Conservation (phyloP, 2,329 filamentous ascomycete species). For the Lasiodiplodia gonubiensis region DNA sequence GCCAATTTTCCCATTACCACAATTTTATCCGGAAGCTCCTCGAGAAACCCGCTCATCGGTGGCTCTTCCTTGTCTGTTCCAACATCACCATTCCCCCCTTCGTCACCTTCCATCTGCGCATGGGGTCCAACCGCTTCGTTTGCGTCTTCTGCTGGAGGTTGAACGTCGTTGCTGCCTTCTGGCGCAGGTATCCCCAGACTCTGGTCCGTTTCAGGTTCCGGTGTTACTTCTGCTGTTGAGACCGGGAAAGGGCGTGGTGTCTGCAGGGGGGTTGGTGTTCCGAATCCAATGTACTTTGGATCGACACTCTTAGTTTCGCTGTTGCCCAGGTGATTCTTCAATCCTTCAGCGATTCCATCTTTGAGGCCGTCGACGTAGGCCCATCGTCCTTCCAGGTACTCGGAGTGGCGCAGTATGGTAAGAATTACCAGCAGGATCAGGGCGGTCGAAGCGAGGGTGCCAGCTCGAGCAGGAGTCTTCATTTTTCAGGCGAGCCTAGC, state of each 20-base stretch:
- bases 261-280: neutral
- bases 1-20: conserved; percentile 26
- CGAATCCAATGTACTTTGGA: conserved; percentile 22
- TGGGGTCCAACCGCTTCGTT: neutral
- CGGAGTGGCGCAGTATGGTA: conserved; percentile 14
- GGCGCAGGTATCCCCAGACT: neutral
- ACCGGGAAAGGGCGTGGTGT: neutral
- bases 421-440: conserved; percentile 10
- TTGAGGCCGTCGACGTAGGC: conserved; percentile 11
- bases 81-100: neutral
- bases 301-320: neutral
- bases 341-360: neutral
- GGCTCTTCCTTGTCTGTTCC: neutral
- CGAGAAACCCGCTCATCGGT: neutral
- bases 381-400: conserved; percentile 17
- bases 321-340: neutral
- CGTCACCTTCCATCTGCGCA: neutral
- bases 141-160: neutral
- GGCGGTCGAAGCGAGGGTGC: conserved; percentile 18
- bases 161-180: neutral
- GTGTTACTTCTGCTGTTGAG: neutral
- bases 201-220: neutral
- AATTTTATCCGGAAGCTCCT: conserved; percentile 17
- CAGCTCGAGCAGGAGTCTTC: conserved; percentile 22
- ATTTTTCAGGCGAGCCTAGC: conserved; percentile 17